Conservation (phyloP, 2,329 filamentous ascomycete species). For the Talaromyces sp. region DNA sequence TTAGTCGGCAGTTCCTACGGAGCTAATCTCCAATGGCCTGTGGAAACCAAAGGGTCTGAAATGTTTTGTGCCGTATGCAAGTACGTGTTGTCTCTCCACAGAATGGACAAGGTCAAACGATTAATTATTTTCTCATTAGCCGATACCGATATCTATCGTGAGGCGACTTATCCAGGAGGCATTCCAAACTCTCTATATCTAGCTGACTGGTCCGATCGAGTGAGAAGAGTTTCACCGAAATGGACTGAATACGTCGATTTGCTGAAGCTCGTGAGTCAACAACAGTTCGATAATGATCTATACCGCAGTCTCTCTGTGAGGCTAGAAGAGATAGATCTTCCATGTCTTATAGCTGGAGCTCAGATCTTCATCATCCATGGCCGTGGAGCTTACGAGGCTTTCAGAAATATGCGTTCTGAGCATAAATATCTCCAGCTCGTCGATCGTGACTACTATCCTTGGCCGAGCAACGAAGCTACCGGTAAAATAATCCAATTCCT, state of each 20-base stretch:
- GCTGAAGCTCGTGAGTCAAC: neutral
- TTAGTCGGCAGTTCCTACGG: neutral
- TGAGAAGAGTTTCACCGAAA: neutral
- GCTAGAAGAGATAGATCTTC: neutral
- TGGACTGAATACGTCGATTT: neutral
- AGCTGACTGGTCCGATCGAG: neutral
- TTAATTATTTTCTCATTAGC: neutral
- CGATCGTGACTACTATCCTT: neutral
- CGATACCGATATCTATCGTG: neutral
- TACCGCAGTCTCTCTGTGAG: neutral
- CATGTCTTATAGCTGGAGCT: neutral
- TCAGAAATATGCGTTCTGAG: neutral
- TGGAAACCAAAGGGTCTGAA: neutral
- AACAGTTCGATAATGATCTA: neutral
- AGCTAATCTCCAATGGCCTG: neutral
- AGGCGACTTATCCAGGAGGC: neutral
- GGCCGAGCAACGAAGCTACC: neutral
- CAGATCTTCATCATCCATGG: neutral
- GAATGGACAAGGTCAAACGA: no score
- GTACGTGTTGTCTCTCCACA: neutral
- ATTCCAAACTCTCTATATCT: neutral
- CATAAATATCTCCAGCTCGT: neutral
- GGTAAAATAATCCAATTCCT: neutral
- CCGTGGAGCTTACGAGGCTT: neutral
- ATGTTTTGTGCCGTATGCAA: slow-evolving; percentile 1